Evolutionary conservation across 371 early-diverging fungal genomes (phyloP), one percentile per base, ranked within the genome.

Genomic region (Mortierella sp.): DNA sequence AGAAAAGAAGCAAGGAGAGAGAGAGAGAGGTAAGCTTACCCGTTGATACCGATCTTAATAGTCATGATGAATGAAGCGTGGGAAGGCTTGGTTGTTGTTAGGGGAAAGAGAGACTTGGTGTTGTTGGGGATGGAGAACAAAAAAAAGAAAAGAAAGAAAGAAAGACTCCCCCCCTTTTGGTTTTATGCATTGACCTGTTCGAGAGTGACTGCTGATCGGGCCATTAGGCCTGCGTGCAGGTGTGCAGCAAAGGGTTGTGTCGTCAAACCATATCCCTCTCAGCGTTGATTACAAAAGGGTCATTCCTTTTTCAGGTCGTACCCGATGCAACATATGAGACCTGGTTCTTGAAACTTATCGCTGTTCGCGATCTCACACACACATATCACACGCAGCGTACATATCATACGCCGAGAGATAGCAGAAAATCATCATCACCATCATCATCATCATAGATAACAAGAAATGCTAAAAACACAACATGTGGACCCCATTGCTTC

Each of bases 41-140:
- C 98, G 93, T 98, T 98, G 90, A 98, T 98, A 88, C 98, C 98
- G 84, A 97, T 93, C 89, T 95, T 92, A 85, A 94, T 88, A 60
- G 87, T 77, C 91, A 92, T 93, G 77, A 38, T 88, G 72, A 14
- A 41, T 38, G 41, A 21, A 41, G 55, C 70, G 72, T 72, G 72
- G 38, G 71, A 68, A 46, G 24, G 65, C 4, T 43, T 48, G 58
- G 35, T 63, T 24, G 58, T 41, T 32, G 43, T 63, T 21, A 35
- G 38, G 35, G 54, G 46, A 18, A 27, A 35, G 41, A 21, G 70
- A 32, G 24, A 41, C 12, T 46, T 46, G 49, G 21, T 63, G 60
- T 41, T n/a, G 44, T 24, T 32, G 65, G 51, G 43, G 58, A 32
- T 32, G 65, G 29, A 32, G 46, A 43, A n/a, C 63, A 74, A 81